A percentile compares a stretch with the other conserved stretches of the same genome.
Evolutionary conservation across 2,329 filamentous ascomycete species (phyloP).

Genomic region (Calonectria leucothoes): DNA sequence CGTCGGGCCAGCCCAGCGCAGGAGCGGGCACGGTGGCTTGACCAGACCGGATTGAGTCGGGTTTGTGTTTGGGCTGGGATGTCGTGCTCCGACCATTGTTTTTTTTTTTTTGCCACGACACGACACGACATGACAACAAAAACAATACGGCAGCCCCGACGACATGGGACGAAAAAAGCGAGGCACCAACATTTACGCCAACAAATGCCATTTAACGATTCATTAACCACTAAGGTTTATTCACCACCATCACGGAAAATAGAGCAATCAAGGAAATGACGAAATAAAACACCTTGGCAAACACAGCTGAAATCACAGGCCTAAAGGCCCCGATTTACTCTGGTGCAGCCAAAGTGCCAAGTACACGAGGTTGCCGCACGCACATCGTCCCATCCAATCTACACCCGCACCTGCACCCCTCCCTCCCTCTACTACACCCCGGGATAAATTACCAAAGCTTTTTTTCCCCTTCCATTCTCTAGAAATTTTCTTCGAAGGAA

Average conservation of each 20-base stretch:
- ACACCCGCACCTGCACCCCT: not conserved
- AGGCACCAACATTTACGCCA: not conserved
- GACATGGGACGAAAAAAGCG: not conserved
- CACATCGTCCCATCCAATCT: not conserved
- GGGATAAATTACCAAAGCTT: not conserved
- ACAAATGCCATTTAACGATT: not conserved
- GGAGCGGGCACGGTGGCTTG: conserved; percentile 29
- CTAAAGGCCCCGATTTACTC: conserved; percentile 14
- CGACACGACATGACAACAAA: not conserved
- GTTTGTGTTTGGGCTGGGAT: not conserved
- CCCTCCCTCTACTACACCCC: too few relatives aligned
- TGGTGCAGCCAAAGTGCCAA: conserved; percentile 27
- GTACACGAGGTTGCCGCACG: conserved; percentile 21
- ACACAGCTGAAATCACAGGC: conserved; percentile 15
- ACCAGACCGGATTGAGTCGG: not conserved
- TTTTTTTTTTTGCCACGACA: conserved; percentile 13
- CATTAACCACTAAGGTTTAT: not conserved
- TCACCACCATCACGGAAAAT: not conserved
- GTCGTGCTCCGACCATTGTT: not conserved
- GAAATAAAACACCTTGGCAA: not conserved
- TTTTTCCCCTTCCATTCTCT: not conserved
- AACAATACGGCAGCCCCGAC: not conserved
- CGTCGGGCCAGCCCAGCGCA: conserved; percentile 22
- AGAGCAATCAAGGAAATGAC: not conserved
- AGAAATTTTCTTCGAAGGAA: not conserved